These are phyloP conservation scores for Sechiopsis laciniata DNA, from an alignment of 306 rosid genomes.

Conservation along the genomic window DNA sequence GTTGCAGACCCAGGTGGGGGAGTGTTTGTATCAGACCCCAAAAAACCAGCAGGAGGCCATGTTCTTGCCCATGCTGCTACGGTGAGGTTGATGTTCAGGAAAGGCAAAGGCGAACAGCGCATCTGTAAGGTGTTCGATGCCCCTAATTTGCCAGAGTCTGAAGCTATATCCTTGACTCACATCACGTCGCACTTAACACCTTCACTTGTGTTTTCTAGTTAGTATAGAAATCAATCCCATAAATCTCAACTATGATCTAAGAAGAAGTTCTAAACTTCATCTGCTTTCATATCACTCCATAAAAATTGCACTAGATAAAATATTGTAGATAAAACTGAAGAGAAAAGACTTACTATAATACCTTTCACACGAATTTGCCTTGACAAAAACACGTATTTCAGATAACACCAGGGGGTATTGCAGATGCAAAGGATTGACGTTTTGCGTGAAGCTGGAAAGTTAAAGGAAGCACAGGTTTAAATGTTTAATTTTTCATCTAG, in stretches of 20 bases:
- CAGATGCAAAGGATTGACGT: conserved; percentile 78
- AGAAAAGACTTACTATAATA: not conserved
- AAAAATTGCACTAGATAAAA: too few relatives aligned
- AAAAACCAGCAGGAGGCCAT: conserved; percentile 95
- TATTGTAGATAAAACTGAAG: not conserved
- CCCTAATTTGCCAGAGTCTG: conserved; percentile 91
- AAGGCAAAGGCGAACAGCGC: conserved; percentile 97
- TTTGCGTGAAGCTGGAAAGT: not conserved
- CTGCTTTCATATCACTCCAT: too few relatives aligned
- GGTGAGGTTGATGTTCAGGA: conserved; percentile 80
- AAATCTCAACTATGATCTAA: not conserved
- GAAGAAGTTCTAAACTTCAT: not conserved
- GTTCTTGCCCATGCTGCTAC: conserved; percentile 96
- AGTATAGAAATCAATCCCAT: not conserved
- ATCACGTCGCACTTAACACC: not conserved
- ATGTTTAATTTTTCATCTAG: conserved; percentile 27
- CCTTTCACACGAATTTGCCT: conserved; percentile 33
- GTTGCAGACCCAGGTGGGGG: conserved; percentile 95
- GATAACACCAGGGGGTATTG: conserved; percentile 88
- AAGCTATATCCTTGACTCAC: conserved; percentile 81
- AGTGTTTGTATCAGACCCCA: conserved; percentile 82
- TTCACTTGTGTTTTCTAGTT: not conserved
- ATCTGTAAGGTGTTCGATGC: conserved; percentile 92
- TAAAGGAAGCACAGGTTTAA: conserved; percentile 6
- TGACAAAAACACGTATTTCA: conserved; percentile 68